Percentiles rank a stretch among this genome's conserved stretches.
Conservation (phyloP, 768 basidiomycete genomes). For the Mrakia gelida region DNA sequence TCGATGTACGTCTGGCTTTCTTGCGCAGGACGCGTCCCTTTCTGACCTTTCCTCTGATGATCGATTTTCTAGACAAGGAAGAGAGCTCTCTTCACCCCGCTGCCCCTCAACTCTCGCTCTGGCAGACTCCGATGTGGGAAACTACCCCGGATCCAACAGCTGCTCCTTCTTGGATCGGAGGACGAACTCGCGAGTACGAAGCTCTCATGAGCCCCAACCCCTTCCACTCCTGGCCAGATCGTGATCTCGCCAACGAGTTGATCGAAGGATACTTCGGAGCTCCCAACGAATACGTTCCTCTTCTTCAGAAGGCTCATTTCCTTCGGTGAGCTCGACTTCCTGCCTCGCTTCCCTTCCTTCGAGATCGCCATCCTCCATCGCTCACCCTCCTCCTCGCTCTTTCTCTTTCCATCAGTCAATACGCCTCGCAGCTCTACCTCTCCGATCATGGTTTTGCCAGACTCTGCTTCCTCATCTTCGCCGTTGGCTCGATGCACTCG, state of each 20-base stretch:
- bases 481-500: background rate
- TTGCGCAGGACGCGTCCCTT: too few relatives aligned
- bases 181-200: too few relatives aligned
- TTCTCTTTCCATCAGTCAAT: background rate
- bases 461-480: slow-evolving; percentile 22
- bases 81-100: background rate
- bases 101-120: too few relatives aligned
- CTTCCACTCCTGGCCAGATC: background rate
- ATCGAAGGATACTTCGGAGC: background rate
- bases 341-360: background rate
- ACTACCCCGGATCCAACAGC: background rate
- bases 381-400: background rate
- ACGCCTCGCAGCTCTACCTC: slow-evolving; percentile 24
- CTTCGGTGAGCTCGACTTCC: background rate
- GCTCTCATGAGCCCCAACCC: too few relatives aligned
- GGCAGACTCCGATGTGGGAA: too few relatives aligned
- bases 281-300: background rate
- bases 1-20: background rate
- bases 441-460: slow-evolving; percentile 24
- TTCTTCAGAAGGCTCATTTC: background rate
- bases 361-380: too few relatives aligned
- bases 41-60: too few relatives aligned
- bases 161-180: background rate
- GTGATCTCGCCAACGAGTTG: background rate
- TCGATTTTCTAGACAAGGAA: background rate